Conservation (phyloP, 1,284 basidiomycete species). For the Apiotrichum sp. region DNA sequence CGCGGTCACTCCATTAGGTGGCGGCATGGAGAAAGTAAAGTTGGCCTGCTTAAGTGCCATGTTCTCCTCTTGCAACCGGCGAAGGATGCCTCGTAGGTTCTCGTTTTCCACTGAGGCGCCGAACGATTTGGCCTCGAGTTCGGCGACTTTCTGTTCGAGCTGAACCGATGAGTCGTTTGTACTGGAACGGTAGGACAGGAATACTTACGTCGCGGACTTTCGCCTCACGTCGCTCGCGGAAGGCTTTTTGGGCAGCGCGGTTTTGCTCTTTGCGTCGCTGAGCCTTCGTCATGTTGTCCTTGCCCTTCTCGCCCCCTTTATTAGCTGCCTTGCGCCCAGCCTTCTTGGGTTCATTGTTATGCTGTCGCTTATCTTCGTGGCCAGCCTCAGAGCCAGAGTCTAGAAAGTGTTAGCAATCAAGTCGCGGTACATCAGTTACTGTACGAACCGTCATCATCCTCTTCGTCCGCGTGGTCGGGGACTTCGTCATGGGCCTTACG, state of each 20-base stretch:
- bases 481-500: constrained; percentile 22
- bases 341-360: constrained; percentile 21
- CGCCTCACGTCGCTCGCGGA: constrained; percentile 46
- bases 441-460: constrained; percentile 33
- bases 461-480: constrained; percentile 1
- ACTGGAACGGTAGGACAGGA: constrained; percentile 5
- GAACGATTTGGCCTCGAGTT: constrained; percentile 42
- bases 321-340: constrained; percentile 8
- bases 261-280: constrained; percentile 48
- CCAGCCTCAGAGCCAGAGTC: constrained; percentile 31
- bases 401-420: constrained; percentile 4
- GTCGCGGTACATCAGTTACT: too few species aligned
- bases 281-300: constrained; percentile 33
- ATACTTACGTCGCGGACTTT: constrained; percentile 45
- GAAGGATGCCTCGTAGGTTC: constrained; percentile 44
- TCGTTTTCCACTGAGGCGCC: constrained; percentile 46
- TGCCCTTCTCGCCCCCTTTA: constrained; percentile 9
- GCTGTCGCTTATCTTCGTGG: constrained; percentile 41
- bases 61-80: constrained; percentile 47
- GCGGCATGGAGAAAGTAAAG: constrained; percentile 46
- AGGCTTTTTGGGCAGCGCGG: constrained; percentile 48
- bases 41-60: constrained; percentile 43
- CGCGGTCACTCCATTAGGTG: constrained; percentile 9
- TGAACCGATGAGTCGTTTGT: constrained; percentile 5
- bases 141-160: constrained; percentile 46